A percentile compares a stretch with the other conserved stretches of the same genome.
Evolutionary conservation across 2,329 filamentous ascomycete species (phyloP).

Genomic region (Pezicula carpinea): DNA sequence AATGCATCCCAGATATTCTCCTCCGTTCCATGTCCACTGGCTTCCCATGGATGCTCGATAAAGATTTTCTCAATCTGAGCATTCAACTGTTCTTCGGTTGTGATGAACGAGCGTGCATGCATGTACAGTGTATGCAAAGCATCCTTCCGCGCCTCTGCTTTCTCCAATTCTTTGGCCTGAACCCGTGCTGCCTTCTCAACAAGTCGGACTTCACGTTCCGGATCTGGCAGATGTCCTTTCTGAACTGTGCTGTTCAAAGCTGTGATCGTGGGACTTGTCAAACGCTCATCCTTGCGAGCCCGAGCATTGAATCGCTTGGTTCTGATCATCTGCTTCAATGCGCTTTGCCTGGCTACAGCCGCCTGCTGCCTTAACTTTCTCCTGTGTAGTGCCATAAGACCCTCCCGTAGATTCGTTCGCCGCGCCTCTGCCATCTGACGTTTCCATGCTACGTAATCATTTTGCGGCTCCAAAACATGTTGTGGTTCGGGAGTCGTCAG

Average conservation of each 20-base stretch:
- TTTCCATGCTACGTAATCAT: constrained; percentile 54
- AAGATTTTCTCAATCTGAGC: constrained; percentile 73
- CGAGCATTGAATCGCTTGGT: constrained; percentile 52
- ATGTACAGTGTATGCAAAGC: constrained; percentile 85
- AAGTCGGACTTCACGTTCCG: constrained; percentile 50
- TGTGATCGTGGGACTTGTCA: constrained; percentile 66
- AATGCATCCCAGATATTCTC: constrained; percentile 27
- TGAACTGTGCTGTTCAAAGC: constrained; percentile 42
- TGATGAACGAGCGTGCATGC: constrained; percentile 82
- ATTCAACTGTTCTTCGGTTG: constrained; percentile 72
- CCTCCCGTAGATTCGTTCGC: constrained; percentile 66
- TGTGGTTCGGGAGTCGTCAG: constrained; percentile 52
- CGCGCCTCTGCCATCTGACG: constrained; percentile 66
- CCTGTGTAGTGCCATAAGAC: constrained; percentile 63
- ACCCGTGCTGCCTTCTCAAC: constrained; percentile 40
- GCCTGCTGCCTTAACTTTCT: constrained; percentile 51
- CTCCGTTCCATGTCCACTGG: constrained; percentile 9
- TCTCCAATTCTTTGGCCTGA: constrained; percentile 40
- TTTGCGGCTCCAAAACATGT: constrained; percentile 14
- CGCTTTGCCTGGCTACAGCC: constrained; percentile 34
- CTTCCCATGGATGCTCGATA: constrained; percentile 37
- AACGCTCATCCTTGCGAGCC: constrained; percentile 68
- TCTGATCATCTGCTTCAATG: constrained; percentile 42
- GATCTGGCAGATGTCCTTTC: constrained; percentile 54
- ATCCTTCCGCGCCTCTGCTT: constrained; percentile 59